Percentiles rank a stretch among this genome's conserved stretches.
phyloP scores from a whole-genome alignment of 768 basidiomycete species.

The Suillus subaureus region DNA sequence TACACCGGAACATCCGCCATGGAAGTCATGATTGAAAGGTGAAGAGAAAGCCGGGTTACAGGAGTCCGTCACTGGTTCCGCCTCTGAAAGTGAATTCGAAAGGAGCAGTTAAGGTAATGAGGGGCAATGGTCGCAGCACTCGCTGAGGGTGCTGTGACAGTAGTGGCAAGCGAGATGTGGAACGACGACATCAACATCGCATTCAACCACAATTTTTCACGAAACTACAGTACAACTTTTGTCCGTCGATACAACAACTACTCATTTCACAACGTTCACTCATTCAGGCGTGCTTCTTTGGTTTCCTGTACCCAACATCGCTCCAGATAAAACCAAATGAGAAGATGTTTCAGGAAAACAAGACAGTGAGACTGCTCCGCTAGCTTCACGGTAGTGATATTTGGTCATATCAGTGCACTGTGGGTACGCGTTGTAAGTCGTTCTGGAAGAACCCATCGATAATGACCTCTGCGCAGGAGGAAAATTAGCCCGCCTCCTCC shows the following conservation, averaged over 20 bases:
- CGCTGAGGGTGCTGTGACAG: conserved; percentile 19
- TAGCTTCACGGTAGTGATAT: neutral
- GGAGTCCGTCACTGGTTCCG: conserved; percentile 6
- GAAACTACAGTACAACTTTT: conserved; percentile 16
- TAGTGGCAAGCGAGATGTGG: conserved; percentile 26
- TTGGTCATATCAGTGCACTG: neutral
- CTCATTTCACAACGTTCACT: conserved; percentile 9
- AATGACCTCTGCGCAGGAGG: neutral
- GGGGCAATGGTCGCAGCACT: conserved; percentile 22
- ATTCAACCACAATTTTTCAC: conserved; percentile 29
- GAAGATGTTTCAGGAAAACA: neutral
- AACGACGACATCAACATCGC: conserved; percentile 16
- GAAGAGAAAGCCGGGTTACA: conserved; percentile 24
- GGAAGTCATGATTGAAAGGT: conserved; percentile 61
- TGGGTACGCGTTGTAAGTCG: neutral
- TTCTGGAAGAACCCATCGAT: neutral
- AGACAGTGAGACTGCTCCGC: neutral
- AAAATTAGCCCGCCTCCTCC: neutral
- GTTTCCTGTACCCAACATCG: neutral
- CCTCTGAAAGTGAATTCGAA: conserved; percentile 22
- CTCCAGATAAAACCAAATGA: neutral
- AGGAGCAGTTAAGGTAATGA: conserved; percentile 21
- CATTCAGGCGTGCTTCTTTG: conserved; percentile 5
- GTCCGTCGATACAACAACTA: conserved; percentile 20
- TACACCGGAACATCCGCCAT: conserved; percentile 70